These are phyloP conservation scores for Tetrapisispora fleetii DNA, from an alignment of 805 yeast species.

Conservation along the genomic window DNA sequence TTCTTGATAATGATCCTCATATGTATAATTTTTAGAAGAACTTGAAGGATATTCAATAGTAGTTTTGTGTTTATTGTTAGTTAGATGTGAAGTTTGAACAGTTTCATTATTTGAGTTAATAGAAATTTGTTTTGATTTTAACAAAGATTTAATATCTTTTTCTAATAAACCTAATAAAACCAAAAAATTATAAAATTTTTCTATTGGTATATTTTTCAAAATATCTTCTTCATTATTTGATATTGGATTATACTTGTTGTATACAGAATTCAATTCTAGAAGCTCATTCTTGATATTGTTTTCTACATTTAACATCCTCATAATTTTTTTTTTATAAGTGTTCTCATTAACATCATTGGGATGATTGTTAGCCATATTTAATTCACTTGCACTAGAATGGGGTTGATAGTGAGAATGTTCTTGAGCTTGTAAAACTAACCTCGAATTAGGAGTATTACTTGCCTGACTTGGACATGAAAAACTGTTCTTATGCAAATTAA, in stretches of 20 bases:
- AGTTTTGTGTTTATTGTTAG: neutral
- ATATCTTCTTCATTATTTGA: neutral
- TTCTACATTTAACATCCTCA: neutral
- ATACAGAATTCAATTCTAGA: neutral
- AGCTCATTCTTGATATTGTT: slow-evolving; percentile 1
- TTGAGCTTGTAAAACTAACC: too few relatives aligned
- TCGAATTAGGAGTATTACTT: too few relatives aligned
- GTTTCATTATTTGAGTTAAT: neutral
- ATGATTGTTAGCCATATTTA: neutral
- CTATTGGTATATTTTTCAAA: neutral
- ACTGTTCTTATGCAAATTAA: too few relatives aligned
- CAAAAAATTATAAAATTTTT: slow-evolving; percentile 1
- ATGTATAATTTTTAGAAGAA: neutral
- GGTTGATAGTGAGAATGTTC: neutral
- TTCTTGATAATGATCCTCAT: neutral
- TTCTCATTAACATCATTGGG: neutral
- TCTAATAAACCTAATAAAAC: neutral
- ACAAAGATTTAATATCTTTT: neutral
- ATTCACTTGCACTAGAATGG: neutral
- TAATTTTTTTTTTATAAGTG: neutral
- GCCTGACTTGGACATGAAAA: too few relatives aligned
- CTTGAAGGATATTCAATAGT: neutral
- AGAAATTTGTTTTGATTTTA: slow-evolving; percentile 1
- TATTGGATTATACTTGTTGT: neutral
- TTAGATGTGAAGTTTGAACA: neutral